Conservation (phyloP, 805 yeast genomes). For the Zygoascus biomembranicola region DNA sequence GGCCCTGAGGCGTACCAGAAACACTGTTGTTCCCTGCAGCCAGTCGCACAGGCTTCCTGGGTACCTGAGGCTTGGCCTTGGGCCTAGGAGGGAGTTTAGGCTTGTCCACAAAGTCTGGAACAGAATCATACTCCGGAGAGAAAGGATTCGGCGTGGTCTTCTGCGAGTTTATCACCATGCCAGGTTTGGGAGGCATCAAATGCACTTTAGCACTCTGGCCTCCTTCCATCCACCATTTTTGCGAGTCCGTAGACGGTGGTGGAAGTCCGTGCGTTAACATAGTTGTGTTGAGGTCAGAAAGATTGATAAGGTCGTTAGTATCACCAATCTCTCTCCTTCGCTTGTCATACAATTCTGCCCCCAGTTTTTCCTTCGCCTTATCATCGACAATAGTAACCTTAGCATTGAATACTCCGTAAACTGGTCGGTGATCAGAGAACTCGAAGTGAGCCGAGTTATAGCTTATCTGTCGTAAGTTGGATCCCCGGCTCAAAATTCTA, state of each 20-base stretch:
- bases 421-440: constrained; percentile 90
- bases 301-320: constrained; percentile 23
- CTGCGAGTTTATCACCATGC: constrained; percentile 55
- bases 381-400: constrained; percentile 65
- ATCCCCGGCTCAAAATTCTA: constrained; percentile 63
- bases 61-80: neutral
- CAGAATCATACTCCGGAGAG: constrained; percentile 31
- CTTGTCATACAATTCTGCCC: constrained; percentile 50
- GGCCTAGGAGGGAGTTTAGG: constrained; percentile 2
- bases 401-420: constrained; percentile 67
- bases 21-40: neutral
- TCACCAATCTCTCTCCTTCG: constrained; percentile 38
- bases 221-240: constrained; percentile 89
- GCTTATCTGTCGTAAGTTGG: constrained; percentile 48
- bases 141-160: constrained; percentile 68
- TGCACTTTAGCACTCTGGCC: constrained; percentile 69
- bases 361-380: constrained; percentile 43
- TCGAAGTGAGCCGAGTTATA: constrained; percentile 59
- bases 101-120: constrained; percentile 43
- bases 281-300: constrained; percentile 20
- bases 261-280: constrained; percentile 46
- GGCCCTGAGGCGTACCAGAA: neutral
- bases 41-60: neutral
- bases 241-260: constrained; percentile 76
- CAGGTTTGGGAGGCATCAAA: constrained; percentile 27